Evolutionary conservation across 768 basidiomycete species (phyloP), one percentile per base, ranked within the genome.

Genomic region (Hericium rajendrae): DNA sequence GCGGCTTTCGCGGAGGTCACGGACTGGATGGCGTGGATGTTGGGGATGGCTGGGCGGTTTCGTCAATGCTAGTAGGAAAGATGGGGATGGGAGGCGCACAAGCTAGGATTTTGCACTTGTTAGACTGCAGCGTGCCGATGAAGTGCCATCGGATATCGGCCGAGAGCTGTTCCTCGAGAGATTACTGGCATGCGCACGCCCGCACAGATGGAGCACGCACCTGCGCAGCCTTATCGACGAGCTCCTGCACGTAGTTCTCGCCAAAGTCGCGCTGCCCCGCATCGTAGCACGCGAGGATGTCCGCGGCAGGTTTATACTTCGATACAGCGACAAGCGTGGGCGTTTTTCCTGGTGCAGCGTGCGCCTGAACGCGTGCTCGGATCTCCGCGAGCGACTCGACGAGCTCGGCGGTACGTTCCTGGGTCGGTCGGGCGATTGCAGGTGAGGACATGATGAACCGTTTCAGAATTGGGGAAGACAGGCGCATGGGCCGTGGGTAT

Each of bases 231-330:
- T 97, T 97, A 37, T 91, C 92, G 40, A 84, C 85, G 59, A 98
- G 71, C 65, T 98, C 94, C 63, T 94, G 88, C 11, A 93, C 92
- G 66, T 97, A 98, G 69, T 99, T 99, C 74, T 99, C 97, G 6
- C 97, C 97, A 67, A 98, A 99, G 69, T 95, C 91, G 2, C 85
- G 75, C 61, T 97, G 90, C 0, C 88, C 91, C 13, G 77, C 76
- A 52, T 88, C 78, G 67, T 89, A 91, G 62, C 92, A 89, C 10
- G 86, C 87, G 26, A 84, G 74, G 59, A 98, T 84, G 70, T 98
- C 95, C 9, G 84, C 81, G 3, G 86, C 80, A 4, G 95, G 91
- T 68, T 97, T 97, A 67, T 86, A 81, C 72, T 98, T 98, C 11
- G 93, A 95, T 5, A 97, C 94, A 3, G 94, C 91, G 16, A 97